These are phyloP conservation scores for Nicotiana tomentosiformis DNA, from an alignment of 257 asterid genomes.

Conservation along the genomic window DNA sequence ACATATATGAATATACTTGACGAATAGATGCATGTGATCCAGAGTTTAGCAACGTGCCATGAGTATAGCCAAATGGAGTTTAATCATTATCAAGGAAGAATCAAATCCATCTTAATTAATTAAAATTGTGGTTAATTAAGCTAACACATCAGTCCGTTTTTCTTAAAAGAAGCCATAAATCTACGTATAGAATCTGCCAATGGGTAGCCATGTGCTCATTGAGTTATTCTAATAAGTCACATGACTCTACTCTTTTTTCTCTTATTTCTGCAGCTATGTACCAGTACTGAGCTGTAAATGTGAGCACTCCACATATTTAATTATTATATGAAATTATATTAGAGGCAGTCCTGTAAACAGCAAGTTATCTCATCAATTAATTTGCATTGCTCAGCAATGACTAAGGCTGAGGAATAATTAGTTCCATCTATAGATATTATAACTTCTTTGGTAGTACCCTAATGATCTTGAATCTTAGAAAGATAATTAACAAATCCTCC, in stretches of 20 bases:
- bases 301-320: neutral
- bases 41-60: neutral
- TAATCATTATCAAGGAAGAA: neutral
- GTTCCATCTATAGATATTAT: neutral
- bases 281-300: neutral
- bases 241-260: neutral
- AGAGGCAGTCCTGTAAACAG: neutral
- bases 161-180: neutral
- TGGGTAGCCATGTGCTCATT: conserved; percentile 7
- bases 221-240: neutral
- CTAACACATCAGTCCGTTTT: neutral
- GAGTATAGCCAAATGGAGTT: neutral
- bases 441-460: neutral
- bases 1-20: neutral
- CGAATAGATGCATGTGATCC: neutral
- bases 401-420: neutral
- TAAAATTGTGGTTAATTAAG: neutral
- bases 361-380: neutral
- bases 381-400: neutral
- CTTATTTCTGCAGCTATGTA: neutral
- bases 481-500: neutral
- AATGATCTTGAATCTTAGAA: neutral
- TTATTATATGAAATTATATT: neutral
- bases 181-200: neutral
- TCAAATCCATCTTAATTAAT: neutral